Conservation (phyloP, 257 asterid species). For the Solanum medicagineum region DNA sequence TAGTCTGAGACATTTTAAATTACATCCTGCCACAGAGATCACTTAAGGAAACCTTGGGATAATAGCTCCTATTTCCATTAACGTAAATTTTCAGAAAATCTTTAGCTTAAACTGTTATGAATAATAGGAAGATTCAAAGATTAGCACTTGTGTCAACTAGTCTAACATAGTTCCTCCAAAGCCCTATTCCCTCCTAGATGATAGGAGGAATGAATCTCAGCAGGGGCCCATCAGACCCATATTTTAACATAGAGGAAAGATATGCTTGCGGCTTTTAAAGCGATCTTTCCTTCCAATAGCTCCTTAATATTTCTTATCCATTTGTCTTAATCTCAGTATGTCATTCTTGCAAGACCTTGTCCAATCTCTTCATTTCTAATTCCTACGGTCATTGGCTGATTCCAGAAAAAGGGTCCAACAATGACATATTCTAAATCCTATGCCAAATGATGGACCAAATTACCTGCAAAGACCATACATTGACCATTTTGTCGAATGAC, state of each 20-base stretch:
- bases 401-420: not conserved
- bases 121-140: not conserved
- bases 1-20: not conserved
- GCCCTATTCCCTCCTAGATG: too few species aligned
- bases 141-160: not conserved
- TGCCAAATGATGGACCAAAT: not conserved
- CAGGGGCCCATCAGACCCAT: too few species aligned
- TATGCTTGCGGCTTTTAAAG: too few species aligned
- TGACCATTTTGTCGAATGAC: constrained; percentile 69
- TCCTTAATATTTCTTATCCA: not conserved
- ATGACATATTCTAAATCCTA: not conserved
- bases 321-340: not conserved
- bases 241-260: too few species aligned
- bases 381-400: not conserved
- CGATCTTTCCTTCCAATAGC: not conserved
- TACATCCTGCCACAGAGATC: not conserved
- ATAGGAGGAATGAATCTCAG: too few species aligned
- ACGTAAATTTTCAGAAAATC: not conserved
- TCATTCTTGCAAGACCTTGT: not conserved
- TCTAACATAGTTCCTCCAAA: not conserved
- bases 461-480: constrained; percentile 91
- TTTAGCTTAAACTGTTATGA: not conserved
- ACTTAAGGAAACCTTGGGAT: not conserved
- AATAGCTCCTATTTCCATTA: not conserved
- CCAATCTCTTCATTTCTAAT: not conserved